These are phyloP conservation scores for Tetracentron sinense DNA, from an alignment of 164 flowering plant species.

Conservation along the genomic window DNA sequence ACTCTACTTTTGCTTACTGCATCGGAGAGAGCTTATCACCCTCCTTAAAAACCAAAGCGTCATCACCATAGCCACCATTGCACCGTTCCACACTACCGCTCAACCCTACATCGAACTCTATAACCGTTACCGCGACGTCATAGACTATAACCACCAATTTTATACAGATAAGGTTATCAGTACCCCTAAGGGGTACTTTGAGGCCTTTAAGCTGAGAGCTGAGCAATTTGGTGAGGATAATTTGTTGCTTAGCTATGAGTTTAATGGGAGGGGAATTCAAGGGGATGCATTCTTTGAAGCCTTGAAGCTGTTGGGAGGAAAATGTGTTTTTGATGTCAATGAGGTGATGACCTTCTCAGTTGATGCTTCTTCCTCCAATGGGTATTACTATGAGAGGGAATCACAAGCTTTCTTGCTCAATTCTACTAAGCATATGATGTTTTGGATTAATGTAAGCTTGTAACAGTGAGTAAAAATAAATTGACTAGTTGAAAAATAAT, in stretches of 20 bases:
- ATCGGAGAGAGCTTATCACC: conserved; percentile 59
- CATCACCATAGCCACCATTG: conserved; percentile 57
- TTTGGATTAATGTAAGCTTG: no score
- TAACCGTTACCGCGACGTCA: conserved; percentile 33
- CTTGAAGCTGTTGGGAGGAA: conserved; percentile 36
- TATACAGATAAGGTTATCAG: conserved; percentile 55
- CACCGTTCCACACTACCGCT: conserved; percentile 41
- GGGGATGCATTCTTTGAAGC: conserved; percentile 65
- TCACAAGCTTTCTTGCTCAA: conserved; percentile 61
- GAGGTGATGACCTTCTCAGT: conserved; percentile 71
- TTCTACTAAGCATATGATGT: conserved; percentile 29
- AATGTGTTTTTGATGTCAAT: conserved; percentile 45
- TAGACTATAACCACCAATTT: conserved; percentile 61
- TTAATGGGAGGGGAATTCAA: conserved; percentile 68
- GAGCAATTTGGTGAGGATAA: conserved; percentile 30
- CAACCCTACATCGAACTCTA: conserved; percentile 43
- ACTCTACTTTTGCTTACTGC: conserved; percentile 47
- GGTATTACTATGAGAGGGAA: conserved; percentile 44
- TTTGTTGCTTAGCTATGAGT: conserved; percentile 54
- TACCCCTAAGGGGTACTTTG: conserved; percentile 33
- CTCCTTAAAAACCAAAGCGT: conserved; percentile 46
- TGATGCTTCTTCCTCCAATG: conserved; percentile 46
- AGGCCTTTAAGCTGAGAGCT: conserved; percentile 32
- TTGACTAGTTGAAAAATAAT: no score
- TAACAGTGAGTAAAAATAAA: no score